A percentile compares a stretch with the other conserved stretches of the same genome.
These are phyloP conservation scores for Phytophthora citricola DNA, from an alignment of 352 stramenopile species.

Conservation along the genomic window DNA sequence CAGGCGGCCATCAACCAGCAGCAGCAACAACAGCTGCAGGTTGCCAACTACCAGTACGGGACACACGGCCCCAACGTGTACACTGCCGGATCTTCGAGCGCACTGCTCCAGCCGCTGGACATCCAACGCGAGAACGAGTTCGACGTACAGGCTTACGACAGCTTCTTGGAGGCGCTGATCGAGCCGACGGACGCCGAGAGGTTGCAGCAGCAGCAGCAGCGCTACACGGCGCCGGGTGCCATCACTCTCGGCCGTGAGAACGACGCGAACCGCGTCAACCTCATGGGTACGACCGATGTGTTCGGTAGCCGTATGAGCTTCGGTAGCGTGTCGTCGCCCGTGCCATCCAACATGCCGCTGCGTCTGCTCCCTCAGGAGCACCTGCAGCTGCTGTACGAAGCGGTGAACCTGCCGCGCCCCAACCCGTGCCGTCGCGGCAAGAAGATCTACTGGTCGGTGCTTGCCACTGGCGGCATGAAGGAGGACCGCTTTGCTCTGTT, in stretches of 20 bases:
- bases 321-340: conserved; percentile 25
- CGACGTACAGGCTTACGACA: conserved; percentile 57
- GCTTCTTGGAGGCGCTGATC: conserved; percentile 65
- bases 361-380: conserved; percentile 56
- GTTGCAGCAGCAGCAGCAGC: conserved; percentile 40
- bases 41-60: conserved; percentile 41
- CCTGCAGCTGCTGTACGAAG: conserved; percentile 71
- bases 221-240: conserved; percentile 22
- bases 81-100: conserved; percentile 45
- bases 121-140: conserved; percentile 63
- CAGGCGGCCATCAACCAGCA: conserved; percentile 37
- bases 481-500: conserved; percentile 63
- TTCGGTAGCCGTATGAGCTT: conserved; percentile 41
- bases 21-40: conserved; percentile 34
- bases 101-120: conserved; percentile 57
- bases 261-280: conserved; percentile 24
- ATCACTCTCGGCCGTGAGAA: conserved; percentile 23
- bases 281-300: conserved; percentile 18
- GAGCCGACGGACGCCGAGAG: conserved; percentile 43
- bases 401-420: conserved; percentile 73
- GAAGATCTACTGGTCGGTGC: conserved; percentile 80
- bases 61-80: conserved; percentile 36
- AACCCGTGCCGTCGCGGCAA: conserved; percentile 76
- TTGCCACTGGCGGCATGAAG: conserved; percentile 75
- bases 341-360: conserved; percentile 41